Base-by-base conservation (phyloP, 208 protist species). In the Trypanosoma vivax region DNA sequence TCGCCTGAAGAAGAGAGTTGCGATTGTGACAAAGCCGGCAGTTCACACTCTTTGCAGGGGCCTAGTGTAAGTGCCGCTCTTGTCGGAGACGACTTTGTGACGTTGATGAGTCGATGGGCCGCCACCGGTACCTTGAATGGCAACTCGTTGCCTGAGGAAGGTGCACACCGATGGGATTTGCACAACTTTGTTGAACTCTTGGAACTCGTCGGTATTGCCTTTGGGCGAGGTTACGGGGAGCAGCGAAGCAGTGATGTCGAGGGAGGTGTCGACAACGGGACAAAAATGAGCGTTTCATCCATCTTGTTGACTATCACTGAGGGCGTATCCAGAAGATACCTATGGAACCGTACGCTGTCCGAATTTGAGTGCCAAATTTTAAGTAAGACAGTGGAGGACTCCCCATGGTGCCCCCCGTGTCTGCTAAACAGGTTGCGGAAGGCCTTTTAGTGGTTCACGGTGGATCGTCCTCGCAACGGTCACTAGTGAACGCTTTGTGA, bases 121-220 rank as follows among this genome's bases (percentile, higher is more conserved):
- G 53, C 45, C 38, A 60, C 60, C 45, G 39, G 60, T 38, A 48
- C 16, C 29, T 34, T 47, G 23, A n/a, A n/a, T n/a, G 16, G 31
- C 21, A 24, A 55, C 33, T 45, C 13, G 18, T 27, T 29, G 33
- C 14, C 42, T 14, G 13, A 0, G 3, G 27, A 13, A 27, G 37
- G 21, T 33, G 31, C 25, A 65, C 28, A 51, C 13, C 0, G 1
- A 18, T 65, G 69, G 69, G 45, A 65, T 13, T 56, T 82, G 34
- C 55, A 71, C 21, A 59, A 70, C 10, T 28, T 77, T 51, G 69
- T 74, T 14, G 50, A 64, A 3, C 51, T 82, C 39, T 29, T 76
- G 14, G 65, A 74, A 61, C 35, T 70, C n/a, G n/a, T n/a, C n/a
- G n/a, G n/a, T n/a, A n/a, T n/a, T n/a, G n/a, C n/a, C n/a, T n/a